Evolutionary conservation across 345 rosid species (phyloP).

Genomic region (Brassica juncea): DNA sequence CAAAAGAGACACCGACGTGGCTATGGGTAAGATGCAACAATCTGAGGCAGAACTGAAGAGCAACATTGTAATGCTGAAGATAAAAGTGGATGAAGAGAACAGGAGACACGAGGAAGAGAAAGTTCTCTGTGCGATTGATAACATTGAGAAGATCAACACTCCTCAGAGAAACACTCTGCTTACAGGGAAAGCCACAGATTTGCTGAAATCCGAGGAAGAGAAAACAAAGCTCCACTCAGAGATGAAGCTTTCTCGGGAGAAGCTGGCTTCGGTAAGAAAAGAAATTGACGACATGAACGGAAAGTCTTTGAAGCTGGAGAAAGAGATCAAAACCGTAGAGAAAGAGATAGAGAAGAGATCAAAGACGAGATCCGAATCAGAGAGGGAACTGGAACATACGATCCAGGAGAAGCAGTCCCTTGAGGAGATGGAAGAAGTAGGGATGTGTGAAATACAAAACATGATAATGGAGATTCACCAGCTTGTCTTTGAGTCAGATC

Average conservation of each 20-base stretch:
- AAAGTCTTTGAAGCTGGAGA: constrained; percentile 47
- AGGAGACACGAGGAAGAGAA: constrained; percentile 66
- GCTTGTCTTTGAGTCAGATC: constrained; percentile 51
- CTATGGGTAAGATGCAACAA: constrained; percentile 50
- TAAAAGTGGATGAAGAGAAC: constrained; percentile 74
- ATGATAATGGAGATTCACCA: constrained; percentile 63
- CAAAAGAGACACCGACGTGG: constrained; percentile 55
- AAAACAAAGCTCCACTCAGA: constrained; percentile 72
- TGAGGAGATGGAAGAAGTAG: constrained; percentile 52
- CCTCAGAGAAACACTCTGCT: constrained; percentile 48
- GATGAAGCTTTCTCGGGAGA: constrained; percentile 58
- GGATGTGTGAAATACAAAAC: constrained; percentile 48
- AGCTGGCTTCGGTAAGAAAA: constrained; percentile 46
- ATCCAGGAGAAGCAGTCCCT: constrained; percentile 60
- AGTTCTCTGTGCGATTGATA: constrained; percentile 80
- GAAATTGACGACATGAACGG: constrained; percentile 50
- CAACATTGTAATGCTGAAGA: constrained; percentile 50
- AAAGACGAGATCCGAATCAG: constrained; percentile 49
- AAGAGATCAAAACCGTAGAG: constrained; percentile 43
- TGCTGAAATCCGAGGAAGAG: constrained; percentile 76
- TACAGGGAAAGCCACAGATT: constrained; percentile 72
- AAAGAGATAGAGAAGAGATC: constrained; percentile 52
- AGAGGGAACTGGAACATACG: constrained; percentile 47
- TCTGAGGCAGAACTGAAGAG: constrained; percentile 59
- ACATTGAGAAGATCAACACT: constrained; percentile 57